Evolutionary conservation across 2,329 filamentous ascomycete genomes (phyloP), one percentile per base, ranked within the genome.

Genomic region (Alternaria rosae): DNA sequence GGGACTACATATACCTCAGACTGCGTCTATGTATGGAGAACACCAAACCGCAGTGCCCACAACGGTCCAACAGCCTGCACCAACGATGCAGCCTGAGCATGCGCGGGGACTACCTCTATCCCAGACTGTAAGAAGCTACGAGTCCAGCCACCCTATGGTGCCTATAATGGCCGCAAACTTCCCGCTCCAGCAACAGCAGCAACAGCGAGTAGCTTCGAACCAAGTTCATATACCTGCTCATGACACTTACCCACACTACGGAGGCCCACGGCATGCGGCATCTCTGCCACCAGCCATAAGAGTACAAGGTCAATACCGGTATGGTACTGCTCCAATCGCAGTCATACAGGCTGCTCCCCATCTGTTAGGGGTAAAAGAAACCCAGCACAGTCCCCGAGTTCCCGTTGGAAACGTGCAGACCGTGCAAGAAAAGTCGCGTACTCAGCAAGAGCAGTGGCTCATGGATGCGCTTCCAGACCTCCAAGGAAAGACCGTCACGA

Each of bases 401-500:
- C 21, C 25, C 38, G 12, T 1, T 15, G 13, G 6, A 1, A 26
- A 17, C 17, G 26, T n/a, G 7, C 30, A 32, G 8, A 3, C 21
- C 3, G 43, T 15, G 2, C 15, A 12, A 28, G 4, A 38, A 5
- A 13, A 7, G 2, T 4, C 52, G 5, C 45, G 20, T 12, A 13
- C 21, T 2, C 11, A 15, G 12, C 56, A 58, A 17, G 26, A 45
- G 7, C 23, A 23, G 9, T 58, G 47, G 38, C 38, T 58, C 28
- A 11, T 10, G 4, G 4, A 25, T 9, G 41, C 56, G 3, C 23
- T 21, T 10, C 20, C 15, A 9, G 56, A 58, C 6, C 20, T 53
- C 2, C 10, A 44, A 26, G 15, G 11, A 1, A 11, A 0, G 15
- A 1, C 3, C 0, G 28, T 30, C n/a, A 21, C 17, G 3, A 8